phyloP scores from a whole-genome alignment of 805 yeast genomes.

The Saturnispora dispora region DNA sequence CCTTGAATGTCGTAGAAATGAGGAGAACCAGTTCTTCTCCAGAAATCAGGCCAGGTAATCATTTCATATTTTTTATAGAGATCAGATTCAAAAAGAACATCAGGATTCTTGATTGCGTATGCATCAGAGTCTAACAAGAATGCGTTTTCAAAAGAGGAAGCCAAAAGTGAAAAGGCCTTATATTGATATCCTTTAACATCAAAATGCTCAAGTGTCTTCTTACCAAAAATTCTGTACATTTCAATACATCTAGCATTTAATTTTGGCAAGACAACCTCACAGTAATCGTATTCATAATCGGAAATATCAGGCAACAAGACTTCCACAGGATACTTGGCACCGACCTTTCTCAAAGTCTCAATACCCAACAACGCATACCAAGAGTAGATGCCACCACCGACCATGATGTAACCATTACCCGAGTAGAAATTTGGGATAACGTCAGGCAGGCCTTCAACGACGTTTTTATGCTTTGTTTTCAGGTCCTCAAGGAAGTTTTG shows the following conservation, averaged over 20 bases:
- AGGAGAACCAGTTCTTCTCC: constrained; percentile 80
- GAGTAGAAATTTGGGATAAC: constrained; percentile 22
- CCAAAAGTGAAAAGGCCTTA: constrained; percentile 60
- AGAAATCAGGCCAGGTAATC: constrained; percentile 77
- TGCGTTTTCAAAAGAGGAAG: constrained; percentile 65
- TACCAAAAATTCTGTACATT: constrained; percentile 53
- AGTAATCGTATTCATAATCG: constrained; percentile 65
- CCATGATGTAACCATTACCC: constrained; percentile 51
- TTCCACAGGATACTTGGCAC: constrained; percentile 70
- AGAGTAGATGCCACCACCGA: constrained; percentile 74
- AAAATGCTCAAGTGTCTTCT: constrained; percentile 37
- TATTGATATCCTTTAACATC: constrained; percentile 57
- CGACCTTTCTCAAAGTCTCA: constrained; percentile 53
- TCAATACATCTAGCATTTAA: constrained; percentile 61
- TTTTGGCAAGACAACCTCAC: constrained; percentile 52
- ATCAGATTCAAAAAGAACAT: constrained; percentile 44
- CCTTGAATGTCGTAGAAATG: constrained; percentile 61
- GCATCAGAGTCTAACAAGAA: constrained; percentile 71
- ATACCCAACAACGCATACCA: constrained; percentile 63
- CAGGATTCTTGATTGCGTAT: constrained; percentile 59
- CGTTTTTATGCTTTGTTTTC: constrained; percentile 25
- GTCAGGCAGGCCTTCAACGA: constrained; percentile 24
- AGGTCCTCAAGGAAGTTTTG: constrained; percentile 27
- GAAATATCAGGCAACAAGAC: constrained; percentile 63
- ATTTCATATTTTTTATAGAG: constrained; percentile 45